phyloP scores from a whole-genome alignment of 345 rosid species.

The Eucalyptus cloeziana region DNA sequence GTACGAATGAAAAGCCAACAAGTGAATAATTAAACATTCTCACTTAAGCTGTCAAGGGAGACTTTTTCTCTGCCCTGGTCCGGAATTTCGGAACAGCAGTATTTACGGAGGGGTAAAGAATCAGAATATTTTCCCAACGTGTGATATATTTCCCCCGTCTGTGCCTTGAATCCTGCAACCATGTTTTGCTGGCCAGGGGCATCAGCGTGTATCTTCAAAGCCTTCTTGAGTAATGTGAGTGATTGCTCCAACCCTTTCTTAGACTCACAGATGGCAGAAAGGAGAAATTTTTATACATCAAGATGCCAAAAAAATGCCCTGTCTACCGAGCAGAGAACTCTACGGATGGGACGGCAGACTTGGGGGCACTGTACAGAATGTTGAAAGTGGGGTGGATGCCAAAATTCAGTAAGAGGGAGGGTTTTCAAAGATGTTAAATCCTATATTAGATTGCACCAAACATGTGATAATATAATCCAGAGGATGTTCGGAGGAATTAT shows the following conservation, averaged over 20 bases:
- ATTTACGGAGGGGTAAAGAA: conserved; percentile 52
- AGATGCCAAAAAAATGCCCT: background rate
- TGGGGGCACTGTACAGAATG: too few relatives aligned
- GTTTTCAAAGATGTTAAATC: too few relatives aligned
- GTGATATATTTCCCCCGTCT: conserved; percentile 74
- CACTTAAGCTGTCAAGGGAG: conserved; percentile 9
- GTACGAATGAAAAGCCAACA: background rate
- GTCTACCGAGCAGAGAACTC: background rate
- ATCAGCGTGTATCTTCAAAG: conserved; percentile 41
- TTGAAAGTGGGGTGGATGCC: too few relatives aligned
- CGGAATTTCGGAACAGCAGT: conserved; percentile 62
- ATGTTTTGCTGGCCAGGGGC: conserved; percentile 58
- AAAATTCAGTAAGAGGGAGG: too few relatives aligned
- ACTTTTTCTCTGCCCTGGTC: conserved; percentile 69
- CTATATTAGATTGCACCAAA: background rate
- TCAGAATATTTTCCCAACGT: conserved; percentile 67
- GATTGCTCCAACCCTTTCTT: conserved; percentile 55
- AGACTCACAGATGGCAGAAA: conserved; percentile 75
- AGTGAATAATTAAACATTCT: background rate
- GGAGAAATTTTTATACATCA: background rate
- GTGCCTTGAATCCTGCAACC: conserved; percentile 85
- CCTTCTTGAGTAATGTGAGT: conserved; percentile 52
- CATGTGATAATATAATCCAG: too few relatives aligned
- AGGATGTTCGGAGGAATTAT: accelerated
- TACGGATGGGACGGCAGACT: too few relatives aligned